phyloP scores from a whole-genome alignment of 441 rosid genomes.

The Pelargonium cotyledonis region DNA sequence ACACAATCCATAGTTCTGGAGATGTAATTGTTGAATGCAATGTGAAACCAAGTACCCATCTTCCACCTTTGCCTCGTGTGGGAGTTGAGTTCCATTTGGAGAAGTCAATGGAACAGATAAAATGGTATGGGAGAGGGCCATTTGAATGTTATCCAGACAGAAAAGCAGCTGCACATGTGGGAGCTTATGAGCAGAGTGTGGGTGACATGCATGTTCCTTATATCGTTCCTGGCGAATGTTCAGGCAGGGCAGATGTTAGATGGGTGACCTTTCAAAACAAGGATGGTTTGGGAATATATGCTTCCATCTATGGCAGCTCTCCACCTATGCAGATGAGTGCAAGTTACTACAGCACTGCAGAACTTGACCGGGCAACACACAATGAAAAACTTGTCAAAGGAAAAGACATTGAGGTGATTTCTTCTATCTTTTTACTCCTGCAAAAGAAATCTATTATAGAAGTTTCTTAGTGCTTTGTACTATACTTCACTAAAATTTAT shows the following conservation, averaged over 20 bases:
- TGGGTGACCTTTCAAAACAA: constrained; percentile 76
- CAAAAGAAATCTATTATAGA: background rate
- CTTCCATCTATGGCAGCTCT: constrained; percentile 63
- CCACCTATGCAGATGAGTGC: constrained; percentile 94
- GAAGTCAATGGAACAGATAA: constrained; percentile 55
- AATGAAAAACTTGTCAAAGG: constrained; percentile 68
- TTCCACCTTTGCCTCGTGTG: constrained; percentile 87
- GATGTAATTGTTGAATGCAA: constrained; percentile 61
- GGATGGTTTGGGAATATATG: constrained; percentile 75
- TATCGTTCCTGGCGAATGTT: constrained; percentile 78
- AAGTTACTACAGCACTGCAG: constrained; percentile 59
- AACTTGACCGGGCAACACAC: constrained; percentile 71
- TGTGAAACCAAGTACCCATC: constrained; percentile 57
- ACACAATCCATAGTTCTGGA: constrained; percentile 65
- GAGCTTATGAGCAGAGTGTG: constrained; percentile 51
- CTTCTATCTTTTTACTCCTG: constrained; percentile 5
- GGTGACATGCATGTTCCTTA: constrained; percentile 89
- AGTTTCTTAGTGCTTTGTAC: background rate
- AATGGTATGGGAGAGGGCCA: constrained; percentile 94
- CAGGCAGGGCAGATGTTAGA: constrained; percentile 89
- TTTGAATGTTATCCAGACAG: constrained; percentile 96
- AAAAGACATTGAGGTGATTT: constrained; percentile 66
- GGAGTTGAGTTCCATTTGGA: constrained; percentile 78
- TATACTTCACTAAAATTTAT: background rate
- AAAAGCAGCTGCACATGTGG: constrained; percentile 87